phyloP scores from a whole-genome alignment of 1,139 yeast genomes.

The Magnusiomyces paraingens region DNA sequence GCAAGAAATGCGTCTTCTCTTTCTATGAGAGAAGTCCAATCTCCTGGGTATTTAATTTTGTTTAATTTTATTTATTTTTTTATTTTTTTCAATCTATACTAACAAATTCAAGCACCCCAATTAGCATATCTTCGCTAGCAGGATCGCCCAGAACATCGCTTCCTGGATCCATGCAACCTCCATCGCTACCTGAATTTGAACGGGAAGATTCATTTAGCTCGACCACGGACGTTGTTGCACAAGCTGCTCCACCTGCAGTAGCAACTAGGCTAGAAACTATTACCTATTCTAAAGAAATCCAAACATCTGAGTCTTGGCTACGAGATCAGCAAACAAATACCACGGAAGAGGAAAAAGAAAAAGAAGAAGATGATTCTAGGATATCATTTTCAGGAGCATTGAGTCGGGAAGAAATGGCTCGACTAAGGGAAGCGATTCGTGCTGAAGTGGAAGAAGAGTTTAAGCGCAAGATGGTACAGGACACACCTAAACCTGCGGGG shows the following conservation, averaged over 20 bases:
- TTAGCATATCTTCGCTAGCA: not conserved
- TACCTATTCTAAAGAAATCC: constrained; percentile 28
- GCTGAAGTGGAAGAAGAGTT: constrained; percentile 8
- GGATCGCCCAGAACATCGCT: too few relatives aligned
- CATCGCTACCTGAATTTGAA: constrained; percentile 1
- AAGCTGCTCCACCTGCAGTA: too few relatives aligned
- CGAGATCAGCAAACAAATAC: not conserved
- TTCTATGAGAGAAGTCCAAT: not conserved
- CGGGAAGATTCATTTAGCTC: too few relatives aligned
- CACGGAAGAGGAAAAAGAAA: not conserved
- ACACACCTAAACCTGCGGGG: not conserved
- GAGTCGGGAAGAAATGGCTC: not conserved
- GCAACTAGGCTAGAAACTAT: constrained; percentile 6
- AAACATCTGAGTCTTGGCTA: constrained; percentile 17
- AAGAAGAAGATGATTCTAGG: not conserved
- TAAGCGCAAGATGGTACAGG: not conserved
- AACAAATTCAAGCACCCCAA: not conserved
- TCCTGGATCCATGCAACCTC: not conserved
- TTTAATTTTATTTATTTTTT: not conserved
- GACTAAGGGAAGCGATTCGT: not conserved
- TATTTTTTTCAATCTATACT: not conserved
- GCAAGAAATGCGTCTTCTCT: constrained; percentile 3
- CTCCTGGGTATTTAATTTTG: not conserved
- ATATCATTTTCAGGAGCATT: not conserved
- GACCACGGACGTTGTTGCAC: too few relatives aligned